These are phyloP conservation scores for Pleurotus eryngii DNA, from an alignment of 768 basidiomycete species.

Conservation along the genomic window DNA sequence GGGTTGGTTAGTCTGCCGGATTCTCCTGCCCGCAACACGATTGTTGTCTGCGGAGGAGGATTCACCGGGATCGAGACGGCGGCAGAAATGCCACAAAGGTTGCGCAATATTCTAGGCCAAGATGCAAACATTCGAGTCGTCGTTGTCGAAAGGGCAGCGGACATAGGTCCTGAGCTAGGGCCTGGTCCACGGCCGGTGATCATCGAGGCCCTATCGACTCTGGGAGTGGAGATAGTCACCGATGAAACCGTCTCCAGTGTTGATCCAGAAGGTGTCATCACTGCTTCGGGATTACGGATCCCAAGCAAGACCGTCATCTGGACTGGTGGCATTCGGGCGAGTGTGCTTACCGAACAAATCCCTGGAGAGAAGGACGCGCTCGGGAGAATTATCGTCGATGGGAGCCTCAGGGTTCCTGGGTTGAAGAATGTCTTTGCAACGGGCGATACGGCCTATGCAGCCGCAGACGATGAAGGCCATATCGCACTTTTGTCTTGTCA, in stretches of 20 bases:
- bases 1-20: conserved; percentile 11
- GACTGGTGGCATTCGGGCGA: conserved; percentile 19
- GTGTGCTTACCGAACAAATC: conserved; percentile 16
- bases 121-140: conserved; percentile 12
- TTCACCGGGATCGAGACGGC: conserved; percentile 20
- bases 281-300: conserved; percentile 13
- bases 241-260: conserved; percentile 14
- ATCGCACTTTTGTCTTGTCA: conserved; percentile 15
- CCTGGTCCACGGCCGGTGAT: conserved; percentile 13
- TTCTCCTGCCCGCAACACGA: conserved; percentile 16
- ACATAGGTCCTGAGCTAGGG: conserved; percentile 11
- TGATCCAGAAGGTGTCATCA: conserved; percentile 15
- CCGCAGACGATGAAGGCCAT: conserved; percentile 16
- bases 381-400: conserved; percentile 14
- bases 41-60: conserved; percentile 18
- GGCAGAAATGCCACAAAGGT: conserved; percentile 15
- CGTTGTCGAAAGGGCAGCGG: conserved; percentile 11
- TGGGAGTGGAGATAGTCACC: conserved; percentile 13
- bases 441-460: conserved; percentile 15
- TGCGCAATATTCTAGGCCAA: conserved; percentile 16
- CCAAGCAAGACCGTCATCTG: conserved; percentile 18
- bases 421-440: conserved; percentile 14
- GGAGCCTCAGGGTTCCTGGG: conserved; percentile 14
- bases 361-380: conserved; percentile 14
- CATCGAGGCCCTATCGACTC: conserved; percentile 10